Percentiles rank a stretch among this genome's conserved stretches.
Conservation (phyloP, 163 green algal species). For the Volvox carteri region DNA sequence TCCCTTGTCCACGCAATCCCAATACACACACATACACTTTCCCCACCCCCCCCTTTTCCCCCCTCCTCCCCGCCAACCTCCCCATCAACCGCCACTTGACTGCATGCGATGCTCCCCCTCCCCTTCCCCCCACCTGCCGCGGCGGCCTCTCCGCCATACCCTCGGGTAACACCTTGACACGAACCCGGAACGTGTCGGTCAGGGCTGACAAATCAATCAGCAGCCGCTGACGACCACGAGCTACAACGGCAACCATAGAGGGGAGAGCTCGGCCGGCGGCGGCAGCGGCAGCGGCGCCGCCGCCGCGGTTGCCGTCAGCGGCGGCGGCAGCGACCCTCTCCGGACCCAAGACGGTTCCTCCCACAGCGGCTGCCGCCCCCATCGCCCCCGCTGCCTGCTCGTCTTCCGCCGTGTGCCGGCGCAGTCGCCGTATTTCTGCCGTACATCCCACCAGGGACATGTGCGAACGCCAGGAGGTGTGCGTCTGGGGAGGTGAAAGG, state of each 20-base stretch:
- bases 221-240: constrained; percentile 47
- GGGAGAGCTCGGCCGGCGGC: too few relatives aligned
- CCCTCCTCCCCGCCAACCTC: background rate
- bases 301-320: background rate
- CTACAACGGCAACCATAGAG: constrained; percentile 26
- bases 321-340: background rate
- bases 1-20: too few relatives aligned
- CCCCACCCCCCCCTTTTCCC: background rate
- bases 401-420: background rate
- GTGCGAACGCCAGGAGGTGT: background rate
- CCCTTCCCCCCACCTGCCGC: constrained; percentile 27
- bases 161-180: constrained; percentile 20
- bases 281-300: background rate
- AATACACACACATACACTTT: too few relatives aligned
- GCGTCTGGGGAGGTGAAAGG: constrained; percentile 9
- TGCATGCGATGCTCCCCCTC: too few relatives aligned
- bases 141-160: constrained; percentile 48
- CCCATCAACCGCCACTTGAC: background rate
- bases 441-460: constrained; percentile 33
- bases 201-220: background rate
- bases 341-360: background rate
- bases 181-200: constrained; percentile 38
- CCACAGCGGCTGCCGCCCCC: background rate
- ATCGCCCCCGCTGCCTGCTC: background rate
- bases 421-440: constrained; percentile 37